Base-by-base conservation (phyloP, 1,139 yeast species). In the Arxiozyma heterogenica region DNA sequence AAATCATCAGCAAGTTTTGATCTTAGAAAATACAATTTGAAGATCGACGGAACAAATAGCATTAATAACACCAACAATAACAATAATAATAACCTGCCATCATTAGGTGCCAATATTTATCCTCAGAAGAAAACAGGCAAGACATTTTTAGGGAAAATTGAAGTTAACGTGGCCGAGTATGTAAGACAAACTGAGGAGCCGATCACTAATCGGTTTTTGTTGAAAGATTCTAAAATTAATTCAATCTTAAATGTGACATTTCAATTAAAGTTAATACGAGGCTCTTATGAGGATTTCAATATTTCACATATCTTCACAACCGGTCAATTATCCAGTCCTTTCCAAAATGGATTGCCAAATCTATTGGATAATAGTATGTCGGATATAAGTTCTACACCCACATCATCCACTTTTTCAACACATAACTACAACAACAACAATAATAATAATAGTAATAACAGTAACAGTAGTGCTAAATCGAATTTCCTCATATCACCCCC, bases 191-290 rank as follows among this genome's bases (percentile, higher is more conserved):
- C 74, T 38, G 80, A 80, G 49, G 77, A 79, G 18, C 73, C 74
- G 41, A 58, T 64, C 21, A 76, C 80, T 22, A 78, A 83, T 54
- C 78, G 84, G 59, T 88, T 86, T 62, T 71, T 91, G 53, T 72
- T 91, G 49, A 84, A 84, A 61, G 80, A 87, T 42, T 84, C 95
- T 12, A 88, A 88, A 61, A 83, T 91, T 23, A 91, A 93, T 67
- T 84, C 95, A 5, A 84, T 90, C 47, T 70, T 88, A 47, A 82
- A 79, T 62, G 75, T 73, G 54, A 71, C 70, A 67, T 75, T 77
- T 59, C 78, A 65, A 66, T 77, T 68, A 67, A 77, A 61, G 60
- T 76, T 78, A 51, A 56, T 73, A 1, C 70, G 77, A 50, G 84
- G 84, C 5, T 68, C 58, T 2, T 68, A 66, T 53, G 57, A 57